Percentiles rank a stretch among this genome's conserved stretches.
Evolutionary conservation across 306 rosid genomes (phyloP).

Genomic region (Malus domestica): DNA sequence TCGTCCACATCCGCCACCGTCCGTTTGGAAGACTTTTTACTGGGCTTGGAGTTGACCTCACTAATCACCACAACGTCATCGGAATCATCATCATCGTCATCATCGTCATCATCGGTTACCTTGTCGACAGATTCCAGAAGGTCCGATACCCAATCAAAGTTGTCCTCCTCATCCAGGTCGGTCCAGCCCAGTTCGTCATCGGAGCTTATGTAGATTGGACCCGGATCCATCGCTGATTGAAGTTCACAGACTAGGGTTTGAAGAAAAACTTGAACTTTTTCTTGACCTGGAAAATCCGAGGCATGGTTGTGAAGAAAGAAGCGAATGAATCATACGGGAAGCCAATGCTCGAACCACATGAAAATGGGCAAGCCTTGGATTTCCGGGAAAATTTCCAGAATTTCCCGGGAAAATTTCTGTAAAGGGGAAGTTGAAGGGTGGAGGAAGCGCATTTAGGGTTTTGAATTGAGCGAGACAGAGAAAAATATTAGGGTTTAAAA

Average conservation of each 20-base stretch:
- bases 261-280: not conserved
- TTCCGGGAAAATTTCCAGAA: not conserved
- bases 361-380: not conserved
- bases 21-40: constrained; percentile 30
- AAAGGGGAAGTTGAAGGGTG: not conserved
- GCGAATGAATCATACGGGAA: not conserved
- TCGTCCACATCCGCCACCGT: constrained; percentile 29
- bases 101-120: not conserved
- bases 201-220: constrained; percentile 64
- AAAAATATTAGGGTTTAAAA: not conserved
- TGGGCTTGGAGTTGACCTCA: constrained; percentile 32
- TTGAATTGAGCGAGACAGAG: not conserved
- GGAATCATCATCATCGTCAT: constrained; percentile 27
- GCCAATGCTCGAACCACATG: not conserved
- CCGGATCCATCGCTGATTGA: constrained; percentile 14
- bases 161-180: not conserved
- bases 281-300: not conserved
- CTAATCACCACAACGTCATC: constrained; percentile 44
- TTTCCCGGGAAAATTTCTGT: not conserved
- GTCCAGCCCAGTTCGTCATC: constrained; percentile 43
- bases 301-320: not conserved
- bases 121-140: constrained; percentile 27
- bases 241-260: constrained; percentile 15
- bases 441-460: not conserved
- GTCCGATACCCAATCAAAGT: constrained; percentile 40